A percentile compares a stretch with the other conserved stretches of the same genome.
phyloP scores from a whole-genome alignment of 2,329 filamentous ascomycete genomes.

The Verticillium albo-atrum region DNA sequence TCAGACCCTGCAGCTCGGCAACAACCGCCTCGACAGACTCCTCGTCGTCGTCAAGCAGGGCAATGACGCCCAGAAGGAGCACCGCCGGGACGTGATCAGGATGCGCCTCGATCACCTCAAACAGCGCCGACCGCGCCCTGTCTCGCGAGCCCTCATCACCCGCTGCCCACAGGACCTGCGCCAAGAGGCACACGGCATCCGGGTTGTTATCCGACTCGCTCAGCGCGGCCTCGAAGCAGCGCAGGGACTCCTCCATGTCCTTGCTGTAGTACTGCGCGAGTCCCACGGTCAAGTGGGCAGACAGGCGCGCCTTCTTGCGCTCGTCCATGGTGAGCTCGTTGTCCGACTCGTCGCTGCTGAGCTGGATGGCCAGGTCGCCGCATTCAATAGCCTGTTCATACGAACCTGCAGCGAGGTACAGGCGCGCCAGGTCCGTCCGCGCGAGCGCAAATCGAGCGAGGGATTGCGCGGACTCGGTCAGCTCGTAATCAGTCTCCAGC shows the following conservation, averaged over 20 bases:
- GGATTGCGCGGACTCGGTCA: conserved; percentile 69
- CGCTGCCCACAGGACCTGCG: conserved; percentile 91
- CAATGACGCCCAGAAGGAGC: conserved; percentile 77
- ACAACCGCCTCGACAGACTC: conserved; percentile 78
- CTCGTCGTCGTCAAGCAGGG: conserved; percentile 71
- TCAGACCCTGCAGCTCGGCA: conserved; percentile 69
- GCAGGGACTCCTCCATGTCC: conserved; percentile 64
- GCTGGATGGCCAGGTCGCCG: conserved; percentile 73
- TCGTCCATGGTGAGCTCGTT: conserved; percentile 61
- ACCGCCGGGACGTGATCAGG: conserved; percentile 76
- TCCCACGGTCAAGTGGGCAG: conserved; percentile 80
- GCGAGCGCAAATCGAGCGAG: conserved; percentile 76
- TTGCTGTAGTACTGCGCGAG: conserved; percentile 72
- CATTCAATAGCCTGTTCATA: conserved; percentile 71
- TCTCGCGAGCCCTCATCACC: conserved; percentile 69
- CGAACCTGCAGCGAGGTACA: conserved; percentile 64
- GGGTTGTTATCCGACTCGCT: conserved; percentile 72
- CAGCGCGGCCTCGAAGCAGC: conserved; percentile 76
- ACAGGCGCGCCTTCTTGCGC: conserved; percentile 69
- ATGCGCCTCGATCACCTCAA: conserved; percentile 70
- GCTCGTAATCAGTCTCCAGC: conserved; percentile 80
- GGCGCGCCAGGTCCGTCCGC: conserved; percentile 83
- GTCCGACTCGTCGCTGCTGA: conserved; percentile 68
- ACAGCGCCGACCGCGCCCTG: conserved; percentile 73
- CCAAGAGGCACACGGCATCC: conserved; percentile 80